Evolutionary conservation across 495 filamentous ascomycete genomes (phyloP).

Genomic region (Schizothecium vesticola): DNA sequence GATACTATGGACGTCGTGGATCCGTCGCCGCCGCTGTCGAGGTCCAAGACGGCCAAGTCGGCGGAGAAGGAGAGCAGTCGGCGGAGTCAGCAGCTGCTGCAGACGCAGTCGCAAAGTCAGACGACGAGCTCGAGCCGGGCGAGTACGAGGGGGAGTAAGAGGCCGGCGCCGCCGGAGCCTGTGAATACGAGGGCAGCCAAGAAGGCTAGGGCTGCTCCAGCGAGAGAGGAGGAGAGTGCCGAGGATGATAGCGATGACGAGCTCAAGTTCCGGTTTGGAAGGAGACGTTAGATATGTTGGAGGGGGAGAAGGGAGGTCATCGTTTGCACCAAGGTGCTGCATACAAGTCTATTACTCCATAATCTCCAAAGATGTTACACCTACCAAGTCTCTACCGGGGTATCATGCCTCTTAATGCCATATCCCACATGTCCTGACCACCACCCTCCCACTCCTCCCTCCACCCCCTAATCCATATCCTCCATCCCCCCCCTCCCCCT

Average conservation of each 20-base stretch:
- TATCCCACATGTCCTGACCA: neutral
- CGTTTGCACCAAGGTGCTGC: neutral
- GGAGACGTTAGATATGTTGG: constrained; percentile 14
- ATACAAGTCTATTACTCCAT: neutral
- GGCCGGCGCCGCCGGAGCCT: constrained; percentile 30
- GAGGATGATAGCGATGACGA: constrained; percentile 49
- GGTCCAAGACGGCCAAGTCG: constrained; percentile 26
- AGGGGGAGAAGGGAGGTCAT: neutral
- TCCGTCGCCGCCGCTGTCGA: constrained; percentile 13
- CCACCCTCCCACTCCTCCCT: neutral
- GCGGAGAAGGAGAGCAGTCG: constrained; percentile 25
- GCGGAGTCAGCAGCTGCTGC: constrained; percentile 10
- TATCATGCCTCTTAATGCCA: constrained; percentile 15
- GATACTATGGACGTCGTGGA: neutral
- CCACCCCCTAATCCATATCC: constrained; percentile 58
- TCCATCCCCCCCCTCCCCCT: constrained; percentile 40
- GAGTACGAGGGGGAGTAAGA: constrained; percentile 29
- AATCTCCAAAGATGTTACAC: neutral
- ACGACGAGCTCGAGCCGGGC: constrained; percentile 9
- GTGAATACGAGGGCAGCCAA: constrained; percentile 38
- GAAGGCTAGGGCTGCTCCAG: constrained; percentile 31
- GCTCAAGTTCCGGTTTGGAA: constrained; percentile 47
- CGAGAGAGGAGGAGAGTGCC: constrained; percentile 33
- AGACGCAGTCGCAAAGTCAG: constrained; percentile 32
- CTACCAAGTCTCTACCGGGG: constrained; percentile 17